Conservation (phyloP, 2,329 filamentous ascomycete species). For the Venturia carpophila region DNA sequence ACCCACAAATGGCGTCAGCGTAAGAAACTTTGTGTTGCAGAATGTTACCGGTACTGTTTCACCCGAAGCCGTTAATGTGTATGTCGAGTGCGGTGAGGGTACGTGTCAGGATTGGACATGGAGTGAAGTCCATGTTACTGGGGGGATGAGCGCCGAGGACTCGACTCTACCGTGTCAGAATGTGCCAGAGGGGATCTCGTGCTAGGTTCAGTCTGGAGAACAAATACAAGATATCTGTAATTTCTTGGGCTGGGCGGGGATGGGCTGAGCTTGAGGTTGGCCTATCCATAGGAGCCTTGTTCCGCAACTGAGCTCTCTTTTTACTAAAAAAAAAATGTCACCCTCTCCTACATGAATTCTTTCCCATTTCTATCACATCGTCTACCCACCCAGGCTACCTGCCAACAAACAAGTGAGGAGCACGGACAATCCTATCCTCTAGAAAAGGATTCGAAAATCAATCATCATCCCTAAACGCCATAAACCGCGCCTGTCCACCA, state of each 20-base stretch:
- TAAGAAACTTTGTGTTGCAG: conserved; percentile 37
- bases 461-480: conserved; percentile 47
- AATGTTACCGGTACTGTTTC: conserved; percentile 34
- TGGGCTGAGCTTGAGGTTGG: no score
- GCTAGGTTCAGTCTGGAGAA: background rate
- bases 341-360: no score
- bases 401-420: no score
- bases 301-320: no score
- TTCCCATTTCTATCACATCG: no score
- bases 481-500: conserved; percentile 48
- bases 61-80: conserved; percentile 21
- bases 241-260: no score
- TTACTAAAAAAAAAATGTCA: no score
- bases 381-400: no score
- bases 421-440: background rate
- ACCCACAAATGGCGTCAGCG: conserved; percentile 41
- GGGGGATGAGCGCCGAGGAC: background rate
- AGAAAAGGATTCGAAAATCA: background rate
- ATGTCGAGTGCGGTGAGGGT: conserved; percentile 47
- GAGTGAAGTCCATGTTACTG: background rate
- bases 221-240: no score
- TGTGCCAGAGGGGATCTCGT: background rate
- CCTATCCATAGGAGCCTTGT: no score
- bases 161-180: background rate
- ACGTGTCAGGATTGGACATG: conserved; percentile 31